phyloP scores from a whole-genome alignment of 495 filamentous ascomycete species.

The Penicillium antarcticum region DNA sequence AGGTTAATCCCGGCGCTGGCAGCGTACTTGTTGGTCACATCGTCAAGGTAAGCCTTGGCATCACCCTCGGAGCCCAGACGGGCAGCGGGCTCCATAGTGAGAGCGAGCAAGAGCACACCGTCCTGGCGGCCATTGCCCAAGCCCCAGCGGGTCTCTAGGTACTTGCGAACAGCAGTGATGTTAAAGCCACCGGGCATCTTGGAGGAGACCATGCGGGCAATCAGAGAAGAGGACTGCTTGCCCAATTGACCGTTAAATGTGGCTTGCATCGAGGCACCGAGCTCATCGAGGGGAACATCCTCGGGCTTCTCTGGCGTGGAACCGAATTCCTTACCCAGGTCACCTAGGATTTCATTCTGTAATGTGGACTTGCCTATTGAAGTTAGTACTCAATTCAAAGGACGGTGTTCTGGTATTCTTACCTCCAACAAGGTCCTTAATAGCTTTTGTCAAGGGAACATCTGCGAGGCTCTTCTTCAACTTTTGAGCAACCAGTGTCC shows the following conservation, averaged over 20 bases:
- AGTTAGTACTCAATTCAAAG: slow-evolving; percentile 1
- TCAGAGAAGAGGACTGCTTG: slow-evolving; percentile 91
- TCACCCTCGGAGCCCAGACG: slow-evolving; percentile 87
- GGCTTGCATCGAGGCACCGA: slow-evolving; percentile 92
- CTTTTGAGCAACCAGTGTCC: slow-evolving; percentile 95
- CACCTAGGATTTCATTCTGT: slow-evolving; percentile 93
- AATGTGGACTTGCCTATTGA: slow-evolving; percentile 87
- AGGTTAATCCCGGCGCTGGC: slow-evolving; percentile 79
- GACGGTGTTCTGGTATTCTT: no score
- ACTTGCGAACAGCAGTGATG: slow-evolving; percentile 90
- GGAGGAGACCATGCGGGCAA: slow-evolving; percentile 91
- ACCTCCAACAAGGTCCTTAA: slow-evolving; percentile 99
- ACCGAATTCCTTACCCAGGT: slow-evolving; percentile 97
- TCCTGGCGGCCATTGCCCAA: slow-evolving; percentile 86
- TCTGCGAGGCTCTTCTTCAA: slow-evolving; percentile 90
- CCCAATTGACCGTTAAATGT: slow-evolving; percentile 98
- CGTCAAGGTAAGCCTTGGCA: slow-evolving; percentile 87
- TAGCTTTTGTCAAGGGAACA: slow-evolving; percentile 91
- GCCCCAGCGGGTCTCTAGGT: slow-evolving; percentile 92
- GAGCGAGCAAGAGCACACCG: slow-evolving; percentile 79
- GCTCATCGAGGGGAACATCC: slow-evolving; percentile 92
- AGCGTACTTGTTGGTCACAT: slow-evolving; percentile 86
- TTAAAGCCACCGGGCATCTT: slow-evolving; percentile 99
- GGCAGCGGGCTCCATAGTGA: slow-evolving; percentile 87
- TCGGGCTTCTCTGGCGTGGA: slow-evolving; percentile 98